These are phyloP conservation scores for Cenococcum geophilum DNA, from an alignment of 495 filamentous ascomycete genomes.

Conservation along the genomic window DNA sequence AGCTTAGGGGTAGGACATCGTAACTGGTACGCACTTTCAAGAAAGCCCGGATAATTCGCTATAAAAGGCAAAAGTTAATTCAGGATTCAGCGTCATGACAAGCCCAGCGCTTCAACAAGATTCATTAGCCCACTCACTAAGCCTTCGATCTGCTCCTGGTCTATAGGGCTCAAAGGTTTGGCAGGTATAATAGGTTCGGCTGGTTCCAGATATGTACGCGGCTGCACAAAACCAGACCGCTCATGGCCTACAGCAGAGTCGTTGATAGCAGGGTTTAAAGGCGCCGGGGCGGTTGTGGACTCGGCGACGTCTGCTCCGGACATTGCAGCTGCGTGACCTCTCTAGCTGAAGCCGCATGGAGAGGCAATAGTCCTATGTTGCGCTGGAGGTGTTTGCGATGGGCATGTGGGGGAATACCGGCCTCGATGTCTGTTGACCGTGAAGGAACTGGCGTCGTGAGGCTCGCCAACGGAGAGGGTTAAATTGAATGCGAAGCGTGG, in stretches of 20 bases:
- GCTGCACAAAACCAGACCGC: constrained; percentile 59
- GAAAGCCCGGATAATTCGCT: constrained; percentile 92
- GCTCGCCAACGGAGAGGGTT: background rate
- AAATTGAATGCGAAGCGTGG: background rate
- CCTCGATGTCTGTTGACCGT: background rate
- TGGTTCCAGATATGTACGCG: constrained; percentile 63
- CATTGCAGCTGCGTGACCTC: constrained; percentile 24
- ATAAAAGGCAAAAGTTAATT: constrained; percentile 27
- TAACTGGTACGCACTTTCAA: constrained; percentile 94
- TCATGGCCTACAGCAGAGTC: constrained; percentile 8
- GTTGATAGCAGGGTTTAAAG: background rate
- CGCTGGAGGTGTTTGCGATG: background rate
- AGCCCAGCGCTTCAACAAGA: background rate
- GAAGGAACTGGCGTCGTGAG: background rate
- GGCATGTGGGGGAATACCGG: background rate
- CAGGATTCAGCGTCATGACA: background rate
- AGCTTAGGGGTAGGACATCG: constrained; percentile 97
- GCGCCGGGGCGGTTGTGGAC: constrained; percentile 5
- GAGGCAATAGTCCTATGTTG: background rate
- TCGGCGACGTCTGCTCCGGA: constrained; percentile 27
- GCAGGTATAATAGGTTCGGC: constrained; percentile 51
- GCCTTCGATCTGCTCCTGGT: constrained; percentile 87
- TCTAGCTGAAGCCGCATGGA: constrained; percentile 28
- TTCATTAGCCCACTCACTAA: constrained; percentile 55
- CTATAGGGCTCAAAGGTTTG: constrained; percentile 64